phyloP scores from a whole-genome alignment of 164 flowering plant genomes.

The Berberis vulgaris region DNA sequence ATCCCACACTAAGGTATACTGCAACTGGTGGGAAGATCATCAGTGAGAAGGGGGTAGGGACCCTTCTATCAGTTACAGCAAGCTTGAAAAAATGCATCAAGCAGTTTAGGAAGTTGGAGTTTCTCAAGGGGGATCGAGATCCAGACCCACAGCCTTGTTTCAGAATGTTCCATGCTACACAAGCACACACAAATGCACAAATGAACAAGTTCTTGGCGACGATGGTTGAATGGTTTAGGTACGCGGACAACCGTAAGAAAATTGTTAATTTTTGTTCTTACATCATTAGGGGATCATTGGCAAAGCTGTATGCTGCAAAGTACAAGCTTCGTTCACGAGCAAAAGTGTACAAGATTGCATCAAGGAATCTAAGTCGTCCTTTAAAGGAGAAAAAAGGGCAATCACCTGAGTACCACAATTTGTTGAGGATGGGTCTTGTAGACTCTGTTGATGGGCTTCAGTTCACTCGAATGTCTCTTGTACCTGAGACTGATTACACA shows the following conservation, averaged over 20 bases:
- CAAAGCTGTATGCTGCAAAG: conserved; percentile 97
- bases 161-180: conserved; percentile 97
- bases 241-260: conserved; percentile 88
- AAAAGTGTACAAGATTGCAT: conserved; percentile 83
- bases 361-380: conserved; percentile 76
- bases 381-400: conserved; percentile 86
- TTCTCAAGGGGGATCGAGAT: conserved; percentile 89
- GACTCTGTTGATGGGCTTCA: conserved; percentile 92
- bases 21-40: conserved; percentile 97
- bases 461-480: conserved; percentile 73
- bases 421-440: conserved; percentile 84
- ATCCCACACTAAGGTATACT: conserved; percentile 88
- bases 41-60: conserved; percentile 96
- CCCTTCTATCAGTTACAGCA: conserved; percentile 83
- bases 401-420: conserved; percentile 87
- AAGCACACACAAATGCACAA: conserved; percentile 92
- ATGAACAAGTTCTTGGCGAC: conserved; percentile 88
- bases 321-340: conserved; percentile 95
- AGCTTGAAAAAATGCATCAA: conserved; percentile 90
- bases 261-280: conserved; percentile 90
- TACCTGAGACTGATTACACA: conserved; percentile 78
- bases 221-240: conserved; percentile 90
- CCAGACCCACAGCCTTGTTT: conserved; percentile 98
- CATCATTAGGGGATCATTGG: conserved; percentile 88
- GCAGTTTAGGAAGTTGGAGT: conserved; percentile 73